These are phyloP conservation scores for Ustilago trichophora DNA, from an alignment of 1,284 basidiomycete genomes.

Conservation along the genomic window DNA sequence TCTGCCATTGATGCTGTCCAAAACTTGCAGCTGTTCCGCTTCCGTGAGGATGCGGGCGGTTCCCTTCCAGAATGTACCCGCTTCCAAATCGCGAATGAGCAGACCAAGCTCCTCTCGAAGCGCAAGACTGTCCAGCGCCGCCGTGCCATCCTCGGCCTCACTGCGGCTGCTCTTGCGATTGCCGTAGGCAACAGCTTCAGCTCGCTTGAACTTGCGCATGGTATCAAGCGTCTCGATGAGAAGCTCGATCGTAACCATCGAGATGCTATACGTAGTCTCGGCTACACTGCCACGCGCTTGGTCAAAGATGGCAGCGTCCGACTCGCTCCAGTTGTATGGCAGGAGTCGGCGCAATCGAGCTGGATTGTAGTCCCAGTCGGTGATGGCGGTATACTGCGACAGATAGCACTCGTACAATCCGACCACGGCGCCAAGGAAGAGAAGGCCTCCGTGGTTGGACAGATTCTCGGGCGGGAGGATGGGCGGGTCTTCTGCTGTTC, in stretches of 20 bases:
- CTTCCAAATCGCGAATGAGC: slow-evolving; percentile 34
- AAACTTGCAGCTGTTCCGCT: slow-evolving; percentile 20
- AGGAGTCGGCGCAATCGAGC: slow-evolving; percentile 24
- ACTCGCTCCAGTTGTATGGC: slow-evolving; percentile 32
- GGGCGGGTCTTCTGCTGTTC: slow-evolving; percentile 21
- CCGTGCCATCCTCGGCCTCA: slow-evolving; percentile 31
- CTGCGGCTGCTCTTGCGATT: slow-evolving; percentile 22
- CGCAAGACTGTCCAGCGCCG: slow-evolving; percentile 39
- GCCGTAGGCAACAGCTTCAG: slow-evolving; percentile 26
- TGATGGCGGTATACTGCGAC: slow-evolving; percentile 33
- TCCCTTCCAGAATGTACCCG: slow-evolving; percentile 37
- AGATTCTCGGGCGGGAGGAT: slow-evolving; percentile 11
- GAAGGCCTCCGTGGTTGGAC: slow-evolving; percentile 12
- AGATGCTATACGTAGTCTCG: slow-evolving; percentile 33
- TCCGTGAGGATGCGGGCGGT: slow-evolving; percentile 13
- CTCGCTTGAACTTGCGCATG: slow-evolving; percentile 38
- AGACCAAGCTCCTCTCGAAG: slow-evolving; percentile 32
- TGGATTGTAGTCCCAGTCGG: slow-evolving; percentile 51
- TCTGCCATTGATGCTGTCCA: slow-evolving; percentile 1
- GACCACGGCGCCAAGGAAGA: slow-evolving; percentile 18
- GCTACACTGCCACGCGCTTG: slow-evolving; percentile 13
- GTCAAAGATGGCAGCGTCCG: slow-evolving; percentile 30
- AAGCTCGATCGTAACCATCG: slow-evolving; percentile 40
- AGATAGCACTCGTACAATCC: slow-evolving; percentile 40
- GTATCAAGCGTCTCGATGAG: slow-evolving; percentile 43